Evolutionary conservation across 768 basidiomycete genomes (phyloP), one percentile per base, ranked within the genome.

Genomic region (Psilocybe cubensis): DNA sequence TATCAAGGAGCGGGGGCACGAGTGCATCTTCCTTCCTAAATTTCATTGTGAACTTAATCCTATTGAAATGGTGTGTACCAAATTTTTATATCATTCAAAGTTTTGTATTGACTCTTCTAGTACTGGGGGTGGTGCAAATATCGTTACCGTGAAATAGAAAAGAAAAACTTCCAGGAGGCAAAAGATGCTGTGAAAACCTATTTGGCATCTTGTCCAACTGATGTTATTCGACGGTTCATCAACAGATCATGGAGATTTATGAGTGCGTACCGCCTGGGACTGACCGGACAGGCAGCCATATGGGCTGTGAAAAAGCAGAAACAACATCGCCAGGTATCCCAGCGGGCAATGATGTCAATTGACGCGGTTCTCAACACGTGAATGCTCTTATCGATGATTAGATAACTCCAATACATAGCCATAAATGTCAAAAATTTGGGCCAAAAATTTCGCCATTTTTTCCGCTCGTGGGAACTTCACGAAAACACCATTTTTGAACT

Each of bases 61-160:
- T 23, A 80, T 78, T 63, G 77, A 78, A 66, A 75, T 75, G 72
- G 70, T 71, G 57, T 38, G 70, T 63, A 11, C 7, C 6, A 20
- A 41, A 18, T 25, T 25, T 50, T 50, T 21, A 46, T 28, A 12
- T 44, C 2, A 41, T 28, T 23, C 40, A n/a, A n/a, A 31, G 24
- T 33, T 52, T 24, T 23, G 33, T 56, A 25, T 48, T 40, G 54
- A 20, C 41, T 31, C n/a, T 0, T 24, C 38, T 51, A 72, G 70
- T 74, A 75, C 44, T 76, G 75, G 74, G 72, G 72, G 2, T 76
- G 72, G 74, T 66, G 59, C 50, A 77, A 78, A 58, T 77, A 76
- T 52, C 53, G 66, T 0, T 77, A 76, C 59, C 54, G 66, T 8
- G 63, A 75, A 57, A 64, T 70, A 0, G 53, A 54, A 28, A 75